Base-by-base conservation (phyloP, 1,284 basidiomycete species). In the Malassezia sp. region DNA sequence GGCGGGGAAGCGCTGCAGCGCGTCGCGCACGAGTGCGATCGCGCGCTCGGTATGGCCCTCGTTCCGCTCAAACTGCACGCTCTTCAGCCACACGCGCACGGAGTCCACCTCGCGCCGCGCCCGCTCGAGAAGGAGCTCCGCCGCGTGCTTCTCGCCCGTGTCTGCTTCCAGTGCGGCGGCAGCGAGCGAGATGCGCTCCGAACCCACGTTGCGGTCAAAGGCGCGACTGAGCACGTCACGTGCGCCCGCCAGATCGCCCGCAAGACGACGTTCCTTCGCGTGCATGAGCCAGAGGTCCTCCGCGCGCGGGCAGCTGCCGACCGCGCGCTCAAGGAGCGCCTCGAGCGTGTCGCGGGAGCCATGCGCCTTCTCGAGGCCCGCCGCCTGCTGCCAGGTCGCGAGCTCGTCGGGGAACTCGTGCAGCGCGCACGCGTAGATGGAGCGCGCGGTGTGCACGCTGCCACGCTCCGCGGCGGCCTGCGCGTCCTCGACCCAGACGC, bases 221-320 rank as follows among this genome's bases (percentile, higher is more conserved):
- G 93, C 89, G 33, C 79, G 79, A 52, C 83, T 85, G 12, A 97
- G 79, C 12, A 93, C 82, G 52, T 81, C 79, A 38, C 90, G 81
- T 0, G 91, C 87, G 11, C 81, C 83, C 1, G 81, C 78, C 9
- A 96, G 82, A 63, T 97, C 86, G 3, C 38, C 27, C 8, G 80
- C 79, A 9, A 85, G 68, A 86, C 88, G 91, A 66, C 85, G 85
- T 73, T 95, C 88, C 72, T 93, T 90, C 3, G 91, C 91, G 45
- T 84, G 81, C 85, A 93, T 90, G 35, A 97, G 78, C 91, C 93
- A 97, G 1, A 97, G 75, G 0, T 87, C 83, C 71, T 97, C 91
- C 1, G 88, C 88, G 57, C 89, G 85, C 1, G 91, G 90, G 64
- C 87, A 91, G 66, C 84, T 80, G 45, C 83, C 76, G 15, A 91